Evolutionary conservation across 176 grass and related monocot species (phyloP).

Genomic region (Carex myosuroides): DNA sequence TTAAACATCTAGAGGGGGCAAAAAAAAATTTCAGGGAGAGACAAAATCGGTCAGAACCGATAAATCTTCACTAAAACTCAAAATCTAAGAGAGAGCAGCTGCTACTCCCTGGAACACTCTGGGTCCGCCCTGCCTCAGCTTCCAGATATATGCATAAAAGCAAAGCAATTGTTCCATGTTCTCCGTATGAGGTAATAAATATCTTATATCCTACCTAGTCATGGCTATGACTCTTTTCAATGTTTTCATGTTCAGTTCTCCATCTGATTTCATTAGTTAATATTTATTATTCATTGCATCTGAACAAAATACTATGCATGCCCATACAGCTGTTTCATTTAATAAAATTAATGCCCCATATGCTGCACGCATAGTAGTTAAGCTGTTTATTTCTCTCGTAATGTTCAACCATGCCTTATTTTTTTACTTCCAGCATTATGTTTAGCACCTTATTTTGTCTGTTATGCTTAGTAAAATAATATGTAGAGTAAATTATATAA

Average conservation of each 20-base stretch:
- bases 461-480: too few relatives aligned
- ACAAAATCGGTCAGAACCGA: too few relatives aligned
- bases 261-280: not conserved
- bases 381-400: not conserved
- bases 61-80: too few relatives aligned
- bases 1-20: too few relatives aligned
- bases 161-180: not conserved
- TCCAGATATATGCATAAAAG: not conserved
- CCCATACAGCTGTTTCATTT: not conserved
- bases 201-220: not conserved
- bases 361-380: not conserved
- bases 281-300: not conserved
- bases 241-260: not conserved
- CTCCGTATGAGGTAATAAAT: not conserved
- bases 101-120: too few relatives aligned
- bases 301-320: not conserved
- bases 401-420: not conserved
- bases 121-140: too few relatives aligned
- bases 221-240: not conserved
- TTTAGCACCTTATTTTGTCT: not conserved
- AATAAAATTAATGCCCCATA: not conserved
- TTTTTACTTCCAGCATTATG: not conserved
- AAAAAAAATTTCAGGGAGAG: too few relatives aligned
- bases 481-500: too few relatives aligned
- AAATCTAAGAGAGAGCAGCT: too few relatives aligned